Percentiles rank a stretch among this genome's conserved stretches.
These are phyloP conservation scores for Dalbergia oliveri DNA, from an alignment of 306 rosid genomes.

Conservation along the genomic window DNA sequence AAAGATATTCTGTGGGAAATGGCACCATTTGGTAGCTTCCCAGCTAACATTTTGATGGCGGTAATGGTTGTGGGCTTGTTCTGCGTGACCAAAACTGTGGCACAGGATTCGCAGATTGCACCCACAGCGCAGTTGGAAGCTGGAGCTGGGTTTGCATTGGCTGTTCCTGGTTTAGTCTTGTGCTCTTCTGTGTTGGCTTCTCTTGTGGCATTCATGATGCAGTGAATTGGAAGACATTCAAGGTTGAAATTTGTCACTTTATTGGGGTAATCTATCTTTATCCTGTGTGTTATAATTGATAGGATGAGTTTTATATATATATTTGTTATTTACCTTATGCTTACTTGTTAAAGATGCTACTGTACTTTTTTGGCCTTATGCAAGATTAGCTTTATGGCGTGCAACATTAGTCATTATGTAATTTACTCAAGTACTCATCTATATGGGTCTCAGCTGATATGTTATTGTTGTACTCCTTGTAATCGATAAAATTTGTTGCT, in stretches of 20 bases:
- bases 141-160: conserved; percentile 53
- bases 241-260: conserved; percentile 20
- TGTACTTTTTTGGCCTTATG: conserved; percentile 27
- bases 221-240: conserved; percentile 9
- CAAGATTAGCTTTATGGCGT: conserved; percentile 43
- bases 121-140: conserved; percentile 58
- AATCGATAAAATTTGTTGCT: conserved; percentile 23
- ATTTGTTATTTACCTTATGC: conserved; percentile 19
- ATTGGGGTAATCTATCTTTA: conserved; percentile 17
- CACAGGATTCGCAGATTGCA: conserved; percentile 47
- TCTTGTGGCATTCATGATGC: conserved; percentile 46
- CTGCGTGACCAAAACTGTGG: conserved; percentile 45
- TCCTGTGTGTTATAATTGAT: conserved; percentile 22
- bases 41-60: conserved; percentile 31
- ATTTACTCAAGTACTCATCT: conserved; percentile 28
- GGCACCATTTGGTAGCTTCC: conserved; percentile 49
- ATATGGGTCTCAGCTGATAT: conserved; percentile 32
- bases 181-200: conserved; percentile 58
- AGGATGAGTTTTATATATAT: neutral
- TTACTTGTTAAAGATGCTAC: conserved; percentile 37
- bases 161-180: conserved; percentile 46
- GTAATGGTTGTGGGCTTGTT: conserved; percentile 36
- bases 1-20: conserved; percentile 38
- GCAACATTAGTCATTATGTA: conserved; percentile 38
- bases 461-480: conserved; percentile 16